Evolutionary conservation across 2,329 filamentous ascomycete species (phyloP), one percentile per base, ranked within the genome.

Genomic region (Pseudogymnoascus sp.): DNA sequence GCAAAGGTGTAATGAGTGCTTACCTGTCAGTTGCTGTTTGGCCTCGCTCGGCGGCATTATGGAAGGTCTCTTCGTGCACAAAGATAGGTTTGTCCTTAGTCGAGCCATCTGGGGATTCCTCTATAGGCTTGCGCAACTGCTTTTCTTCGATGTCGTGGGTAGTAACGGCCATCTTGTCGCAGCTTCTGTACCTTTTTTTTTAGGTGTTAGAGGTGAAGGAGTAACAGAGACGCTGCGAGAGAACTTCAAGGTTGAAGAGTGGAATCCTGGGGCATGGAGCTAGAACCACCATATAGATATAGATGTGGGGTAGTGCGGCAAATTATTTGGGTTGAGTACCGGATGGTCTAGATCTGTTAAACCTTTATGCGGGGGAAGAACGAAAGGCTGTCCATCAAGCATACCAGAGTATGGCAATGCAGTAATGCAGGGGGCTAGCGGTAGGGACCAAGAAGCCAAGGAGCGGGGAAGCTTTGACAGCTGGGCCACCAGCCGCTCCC

Each of bases 1-100:
- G n/a, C 2, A 6, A 35, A 4, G 24, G 43, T 14, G 26, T 26
- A 3, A 12, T 28, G 28, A 14, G 61, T n/a, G 61, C 64, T 65
- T 35, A 72, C 70, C 62, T 60, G 60, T 72, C 70, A 16, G 70
- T 72, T 6, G 70, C 70, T 19, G 61, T 63, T 43, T 68, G 66
- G 1, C 70, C 70, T 56, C 69, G 62, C 46, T 70, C 70, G 41
- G 70, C 70, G 33, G 69, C 69, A 26, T 63, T 63, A 63, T 68
- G 70, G 8, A 68, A 65, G 33, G 62, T 67, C 46, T 70, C 69
- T 31, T 64, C 59, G n/a, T 68, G 63, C 33, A 43, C 61, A 26
- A 40, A 16, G 11, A 50, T 31, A 12, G 50, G 35, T 14, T 41
- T 61, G 11, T 63, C 63, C 22, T 53, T 59, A 19, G 26, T 33